These are phyloP conservation scores for Colletotrichum sidae DNA, from an alignment of 2,329 filamentous ascomycete genomes.

Conservation along the genomic window DNA sequence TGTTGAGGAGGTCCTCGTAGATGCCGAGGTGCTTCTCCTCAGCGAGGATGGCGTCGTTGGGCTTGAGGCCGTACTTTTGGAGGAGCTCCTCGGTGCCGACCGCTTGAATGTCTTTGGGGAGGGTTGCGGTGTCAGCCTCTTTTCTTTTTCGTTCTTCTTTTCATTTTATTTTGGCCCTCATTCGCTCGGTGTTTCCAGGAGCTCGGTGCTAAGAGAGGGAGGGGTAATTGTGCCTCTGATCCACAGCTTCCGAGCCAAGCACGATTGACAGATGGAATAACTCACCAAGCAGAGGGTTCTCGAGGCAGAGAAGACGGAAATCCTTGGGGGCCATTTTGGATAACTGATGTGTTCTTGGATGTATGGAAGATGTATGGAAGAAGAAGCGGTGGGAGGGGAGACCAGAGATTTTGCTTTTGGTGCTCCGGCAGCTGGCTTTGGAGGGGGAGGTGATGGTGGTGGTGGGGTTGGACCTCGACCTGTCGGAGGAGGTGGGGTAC, in stretches of 20 bases:
- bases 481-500: conserved; percentile 27
- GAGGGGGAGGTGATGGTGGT: conserved; percentile 42
- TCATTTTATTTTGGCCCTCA: too few species aligned
- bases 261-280: conserved; percentile 29
- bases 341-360: conserved; percentile 38
- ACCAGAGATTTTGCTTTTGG: conserved; percentile 44
- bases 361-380: conserved; percentile 33
- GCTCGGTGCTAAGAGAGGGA: conserved; percentile 29
- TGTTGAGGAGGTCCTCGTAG: conserved; percentile 93
- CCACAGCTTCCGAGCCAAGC: too few species aligned
- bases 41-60: conserved; percentile 97
- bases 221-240: conserved; percentile 12
- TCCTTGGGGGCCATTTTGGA: conserved; percentile 81
- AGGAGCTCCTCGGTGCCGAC: conserved; percentile 85
- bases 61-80: conserved; percentile 92
- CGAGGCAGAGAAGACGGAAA: conserved; percentile 90
- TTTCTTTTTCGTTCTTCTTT: too few species aligned
- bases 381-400: conserved; percentile 19
- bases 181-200: background rate
- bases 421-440: conserved; percentile 42
- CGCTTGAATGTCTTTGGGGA: conserved; percentile 84
- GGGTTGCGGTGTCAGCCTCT: conserved; percentile 1
- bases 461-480: conserved; percentile 35
- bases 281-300: conserved; percentile 96
- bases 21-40: conserved; percentile 90